Evolutionary conservation across 2,329 filamentous ascomycete genomes (phyloP), one percentile per base, ranked within the genome.

Genomic region (Rhynchosporium agropyri): DNA sequence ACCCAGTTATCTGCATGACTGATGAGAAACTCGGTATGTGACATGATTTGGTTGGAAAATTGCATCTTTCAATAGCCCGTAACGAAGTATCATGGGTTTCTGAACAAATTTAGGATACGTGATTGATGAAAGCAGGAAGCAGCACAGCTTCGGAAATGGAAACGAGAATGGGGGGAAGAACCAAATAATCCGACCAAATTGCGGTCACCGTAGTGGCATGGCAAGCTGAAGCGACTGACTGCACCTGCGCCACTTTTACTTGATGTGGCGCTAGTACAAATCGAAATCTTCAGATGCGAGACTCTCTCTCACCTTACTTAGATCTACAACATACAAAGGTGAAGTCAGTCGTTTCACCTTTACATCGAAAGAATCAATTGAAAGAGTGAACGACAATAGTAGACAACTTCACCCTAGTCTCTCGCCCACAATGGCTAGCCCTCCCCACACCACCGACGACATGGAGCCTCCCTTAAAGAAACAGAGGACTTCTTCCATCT

Each of bases 381-480:
- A 53, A 15, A 26, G 31, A 61, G 50, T 45, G 49, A 60, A 15
- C 46, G 20, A 28, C 42, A 28, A 29, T 36, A 10, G 12, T 26
- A 38, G 2, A 53, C 12, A 38, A 53, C 50, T n/a, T n/a, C 38
- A 12, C 7, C 28, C 28, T 56, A 42, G 38, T 29, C 6, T 43
- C 26, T 61, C 48, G 28, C 51, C 65, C 46, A 69, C 56, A 13
- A 70, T 70, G 68, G 56, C 65, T 67, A 69, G 65, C 58, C 40
- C 48, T 53, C 58, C 13, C 57, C 36, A 8, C 10, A 40, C 29
- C 48, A 46, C 45, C 20, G 20, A 20, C 20, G 20, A 20, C 26
- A 38, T 48, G 63, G 65, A 66, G 50, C 68, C 64, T 59, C 69
- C 67, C 13, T 49, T 60, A 15, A 71, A 71, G 60, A 61, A 63